These are phyloP conservation scores for Penicillium palitans DNA, from an alignment of 2,329 filamentous ascomycete genomes.

Conservation along the genomic window DNA sequence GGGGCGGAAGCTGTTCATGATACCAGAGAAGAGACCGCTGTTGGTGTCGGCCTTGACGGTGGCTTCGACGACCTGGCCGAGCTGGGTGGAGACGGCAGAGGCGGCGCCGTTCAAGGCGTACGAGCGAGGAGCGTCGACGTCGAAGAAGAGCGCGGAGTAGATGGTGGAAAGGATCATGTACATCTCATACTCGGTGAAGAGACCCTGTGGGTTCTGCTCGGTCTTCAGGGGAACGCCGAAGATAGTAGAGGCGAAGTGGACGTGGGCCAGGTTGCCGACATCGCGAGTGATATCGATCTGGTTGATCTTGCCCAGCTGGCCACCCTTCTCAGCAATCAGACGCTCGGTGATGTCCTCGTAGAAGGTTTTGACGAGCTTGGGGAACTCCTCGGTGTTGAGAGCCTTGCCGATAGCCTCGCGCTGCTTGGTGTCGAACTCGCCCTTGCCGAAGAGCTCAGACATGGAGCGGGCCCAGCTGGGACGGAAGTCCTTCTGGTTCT, in stretches of 20 bases:
- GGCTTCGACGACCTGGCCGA: constrained; percentile 63
- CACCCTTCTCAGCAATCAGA: constrained; percentile 66
- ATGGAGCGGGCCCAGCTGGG: constrained; percentile 66
- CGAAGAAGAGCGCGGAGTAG: constrained; percentile 65
- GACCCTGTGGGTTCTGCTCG: constrained; percentile 50
- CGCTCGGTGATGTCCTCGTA: constrained; percentile 63
- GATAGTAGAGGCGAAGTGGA: constrained; percentile 57
- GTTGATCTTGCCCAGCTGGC: constrained; percentile 60
- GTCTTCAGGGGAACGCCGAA: constrained; percentile 59
- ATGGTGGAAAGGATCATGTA: constrained; percentile 64
- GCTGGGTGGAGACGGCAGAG: constrained; percentile 56
- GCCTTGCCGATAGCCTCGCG: constrained; percentile 57
- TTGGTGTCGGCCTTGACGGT: constrained; percentile 63
- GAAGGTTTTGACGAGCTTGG: constrained; percentile 63
- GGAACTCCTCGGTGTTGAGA: constrained; percentile 64
- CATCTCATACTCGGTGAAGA: constrained; percentile 59
- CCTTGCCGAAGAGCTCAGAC: constrained; percentile 61
- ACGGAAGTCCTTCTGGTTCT: constrained; percentile 62
- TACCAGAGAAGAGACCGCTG: constrained; percentile 56
- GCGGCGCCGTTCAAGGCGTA: constrained; percentile 64
- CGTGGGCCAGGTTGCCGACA: constrained; percentile 55
- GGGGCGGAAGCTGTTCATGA: constrained; percentile 50
- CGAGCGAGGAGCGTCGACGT: constrained; percentile 65
- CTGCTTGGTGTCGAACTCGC: constrained; percentile 54
- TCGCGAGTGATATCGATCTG: constrained; percentile 70